phyloP scores from a whole-genome alignment of 495 filamentous ascomycete genomes.

The Xylaria scruposa region DNA sequence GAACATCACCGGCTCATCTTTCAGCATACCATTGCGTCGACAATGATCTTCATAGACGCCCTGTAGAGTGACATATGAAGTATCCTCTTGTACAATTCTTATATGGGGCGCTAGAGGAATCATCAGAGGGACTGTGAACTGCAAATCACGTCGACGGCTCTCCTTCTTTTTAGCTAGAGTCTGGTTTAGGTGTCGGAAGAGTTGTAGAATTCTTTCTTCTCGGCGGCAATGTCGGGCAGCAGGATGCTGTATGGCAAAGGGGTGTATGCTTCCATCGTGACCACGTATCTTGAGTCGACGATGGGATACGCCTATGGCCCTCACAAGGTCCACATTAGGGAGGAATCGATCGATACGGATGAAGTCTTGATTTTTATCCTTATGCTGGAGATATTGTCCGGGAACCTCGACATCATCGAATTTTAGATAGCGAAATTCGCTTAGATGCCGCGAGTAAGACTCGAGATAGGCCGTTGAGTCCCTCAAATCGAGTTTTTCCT shows the following conservation, averaged over 20 bases:
- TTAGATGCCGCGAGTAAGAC: conserved; percentile 82
- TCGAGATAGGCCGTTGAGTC: conserved; percentile 73
- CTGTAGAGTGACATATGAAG: conserved; percentile 92
- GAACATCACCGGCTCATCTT: conserved; percentile 93
- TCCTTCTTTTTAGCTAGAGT: conserved; percentile 90
- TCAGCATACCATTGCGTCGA: conserved; percentile 79
- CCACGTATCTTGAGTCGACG: conserved; percentile 93
- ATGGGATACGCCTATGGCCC: conserved; percentile 86
- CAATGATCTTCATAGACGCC: conserved; percentile 96
- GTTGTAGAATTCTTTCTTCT: conserved; percentile 91
- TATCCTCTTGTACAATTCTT: conserved; percentile 91
- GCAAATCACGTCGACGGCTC: conserved; percentile 87
- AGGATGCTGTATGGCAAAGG: conserved; percentile 95
- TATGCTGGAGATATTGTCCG: conserved; percentile 94
- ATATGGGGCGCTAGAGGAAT: conserved; percentile 92
- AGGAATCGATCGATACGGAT: conserved; percentile 95
- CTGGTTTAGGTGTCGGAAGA: conserved; percentile 98
- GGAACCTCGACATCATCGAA: conserved; percentile 99
- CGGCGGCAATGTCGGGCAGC: conserved; percentile 88
- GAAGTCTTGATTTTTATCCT: conserved; percentile 98
- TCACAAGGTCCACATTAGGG: conserved; percentile 89
- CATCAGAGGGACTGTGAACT: conserved; percentile 95
- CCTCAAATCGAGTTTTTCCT: conserved; percentile 95
- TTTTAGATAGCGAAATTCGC: conserved; percentile 95
- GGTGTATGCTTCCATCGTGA: conserved; percentile 94